A percentile compares a stretch with the other conserved stretches of the same genome.
These are phyloP conservation scores for Naegleria fowleri DNA, from an alignment of 208 protist species.

Conservation along the genomic window DNA sequence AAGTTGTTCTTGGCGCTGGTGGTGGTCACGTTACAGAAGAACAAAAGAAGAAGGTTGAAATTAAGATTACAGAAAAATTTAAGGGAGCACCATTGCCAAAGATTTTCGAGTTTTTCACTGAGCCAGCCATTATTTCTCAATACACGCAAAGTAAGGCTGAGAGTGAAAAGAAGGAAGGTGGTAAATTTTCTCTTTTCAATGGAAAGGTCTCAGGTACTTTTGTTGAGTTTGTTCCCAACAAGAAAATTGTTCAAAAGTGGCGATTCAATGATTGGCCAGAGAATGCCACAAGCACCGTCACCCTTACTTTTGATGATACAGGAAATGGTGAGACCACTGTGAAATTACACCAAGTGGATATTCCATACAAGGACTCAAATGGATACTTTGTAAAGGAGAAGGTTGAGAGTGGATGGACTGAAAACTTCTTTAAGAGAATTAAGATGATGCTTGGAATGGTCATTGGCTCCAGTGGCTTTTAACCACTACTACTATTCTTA, in stretches of 20 bases:
- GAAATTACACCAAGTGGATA: background rate
- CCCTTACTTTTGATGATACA: background rate
- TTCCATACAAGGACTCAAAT: background rate
- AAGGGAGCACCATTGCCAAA: background rate
- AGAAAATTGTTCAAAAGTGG: slow-evolving; percentile 25
- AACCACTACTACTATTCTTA: no score
- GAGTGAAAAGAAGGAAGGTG: background rate
- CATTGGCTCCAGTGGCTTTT: background rate
- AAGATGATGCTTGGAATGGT: background rate
- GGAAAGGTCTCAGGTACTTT: background rate
- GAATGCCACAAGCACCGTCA: background rate
- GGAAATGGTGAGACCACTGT: background rate
- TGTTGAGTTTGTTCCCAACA: background rate
- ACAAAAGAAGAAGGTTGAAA: background rate
- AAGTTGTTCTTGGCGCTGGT: background rate
- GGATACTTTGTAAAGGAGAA: background rate
- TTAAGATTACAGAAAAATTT: background rate
- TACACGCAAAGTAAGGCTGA: background rate
- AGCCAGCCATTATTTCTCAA: background rate
- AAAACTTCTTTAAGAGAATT: background rate
- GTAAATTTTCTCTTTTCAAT: background rate
- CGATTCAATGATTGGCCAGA: background rate
- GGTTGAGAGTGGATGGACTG: background rate
- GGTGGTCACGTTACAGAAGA: background rate
- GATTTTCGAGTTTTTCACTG: background rate